Evolutionary conservation across 1,139 yeast genomes (phyloP), one percentile per base, ranked within the genome.

Genomic region (Zygoascus hellenicus): DNA sequence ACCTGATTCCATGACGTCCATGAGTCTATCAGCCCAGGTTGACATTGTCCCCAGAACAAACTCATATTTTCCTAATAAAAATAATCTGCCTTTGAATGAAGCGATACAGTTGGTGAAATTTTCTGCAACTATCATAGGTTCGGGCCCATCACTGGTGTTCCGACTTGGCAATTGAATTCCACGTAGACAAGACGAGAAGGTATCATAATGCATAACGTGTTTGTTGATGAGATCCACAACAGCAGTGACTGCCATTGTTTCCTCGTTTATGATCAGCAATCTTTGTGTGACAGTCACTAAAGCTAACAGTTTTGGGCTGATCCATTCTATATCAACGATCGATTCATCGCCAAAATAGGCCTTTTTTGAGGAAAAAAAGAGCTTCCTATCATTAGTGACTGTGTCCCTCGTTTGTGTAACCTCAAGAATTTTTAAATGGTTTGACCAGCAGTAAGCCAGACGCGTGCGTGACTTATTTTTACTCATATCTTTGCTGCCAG

Each of bases 11-110:
- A 86, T 67, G 11, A 78, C 62, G 11, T 68, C 73, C 48, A 72
- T 66, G 13, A 81, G 61, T 17, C 76, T 68, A 57, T 85, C 94
- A 0, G 89, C 88, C 96, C 96, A 87, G 55, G 77, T 81, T 4
- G 80, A 70, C 11, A 80, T 64, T 13, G 79, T 68, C 0, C 90
- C 94, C 11, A 80, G 70, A 5, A 66, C 67, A 32, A 80, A 58
- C 48, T 73, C 79, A 51, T 68, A 72, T 38, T 67, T 67, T 1
- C 81, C 82, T 46, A 80, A 56, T 2, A 78, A 48, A 55, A 78
- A 76, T 0, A 80, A 40, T 30, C 75, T 69, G 1, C 76, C 72
- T 51, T 72, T 76, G 52, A 66, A 70, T 0, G 70, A 59, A 36
- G 59, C 62, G 36, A 77, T 60, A 10, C 76, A 62, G 43, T 69